A percentile compares a stretch with the other conserved stretches of the same genome.
Evolutionary conservation across 1,284 basidiomycete genomes (phyloP).

Genomic region (Cryptococcus deneoformans): DNA sequence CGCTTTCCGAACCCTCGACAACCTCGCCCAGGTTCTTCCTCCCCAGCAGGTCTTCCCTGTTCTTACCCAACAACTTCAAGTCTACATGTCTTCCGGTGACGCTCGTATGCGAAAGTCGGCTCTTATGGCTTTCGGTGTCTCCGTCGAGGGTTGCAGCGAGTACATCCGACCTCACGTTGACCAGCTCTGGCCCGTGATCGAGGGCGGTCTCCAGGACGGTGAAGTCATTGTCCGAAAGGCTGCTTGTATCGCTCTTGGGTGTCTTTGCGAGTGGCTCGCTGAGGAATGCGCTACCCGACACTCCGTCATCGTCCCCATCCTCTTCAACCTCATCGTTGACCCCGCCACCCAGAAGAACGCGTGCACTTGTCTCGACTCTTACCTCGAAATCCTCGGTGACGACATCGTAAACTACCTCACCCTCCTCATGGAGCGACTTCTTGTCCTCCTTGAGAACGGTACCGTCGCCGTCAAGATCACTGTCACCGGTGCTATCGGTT

Average conservation of each 20-base stretch:
- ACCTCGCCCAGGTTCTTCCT: slow-evolving; percentile 88
- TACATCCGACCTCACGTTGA: slow-evolving; percentile 93
- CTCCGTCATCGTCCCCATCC: slow-evolving; percentile 74
- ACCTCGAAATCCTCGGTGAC: slow-evolving; percentile 93
- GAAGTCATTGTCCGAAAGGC: slow-evolving; percentile 90
- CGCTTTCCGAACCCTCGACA: slow-evolving; percentile 92
- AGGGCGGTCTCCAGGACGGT: slow-evolving; percentile 78
- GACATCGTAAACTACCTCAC: slow-evolving; percentile 83
- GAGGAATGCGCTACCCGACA: slow-evolving; percentile 89
- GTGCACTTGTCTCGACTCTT: slow-evolving; percentile 93
- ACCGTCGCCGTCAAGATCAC: slow-evolving; percentile 87
- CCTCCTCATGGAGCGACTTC: slow-evolving; percentile 93
- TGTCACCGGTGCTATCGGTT: slow-evolving; percentile 96
- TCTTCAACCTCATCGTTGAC: slow-evolving; percentile 88
- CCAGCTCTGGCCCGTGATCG: slow-evolving; percentile 93
- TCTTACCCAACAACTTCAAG: slow-evolving; percentile 73
- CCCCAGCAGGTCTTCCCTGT: slow-evolving; percentile 96
- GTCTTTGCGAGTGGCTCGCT: slow-evolving; percentile 96
- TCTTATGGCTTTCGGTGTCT: slow-evolving; percentile 93
- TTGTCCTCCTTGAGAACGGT: slow-evolving; percentile 81
- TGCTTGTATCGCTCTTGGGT: slow-evolving; percentile 91
- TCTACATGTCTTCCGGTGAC: slow-evolving; percentile 75
- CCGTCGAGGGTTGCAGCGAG: slow-evolving; percentile 97
- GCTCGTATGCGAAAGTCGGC: slow-evolving; percentile 81
- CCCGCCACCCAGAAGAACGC: slow-evolving; percentile 84